Percentiles rank a stretch among this genome's conserved stretches.
These are phyloP conservation scores for Hibiscus syriacus DNA, from an alignment of 345 rosid species.

Conservation along the genomic window DNA sequence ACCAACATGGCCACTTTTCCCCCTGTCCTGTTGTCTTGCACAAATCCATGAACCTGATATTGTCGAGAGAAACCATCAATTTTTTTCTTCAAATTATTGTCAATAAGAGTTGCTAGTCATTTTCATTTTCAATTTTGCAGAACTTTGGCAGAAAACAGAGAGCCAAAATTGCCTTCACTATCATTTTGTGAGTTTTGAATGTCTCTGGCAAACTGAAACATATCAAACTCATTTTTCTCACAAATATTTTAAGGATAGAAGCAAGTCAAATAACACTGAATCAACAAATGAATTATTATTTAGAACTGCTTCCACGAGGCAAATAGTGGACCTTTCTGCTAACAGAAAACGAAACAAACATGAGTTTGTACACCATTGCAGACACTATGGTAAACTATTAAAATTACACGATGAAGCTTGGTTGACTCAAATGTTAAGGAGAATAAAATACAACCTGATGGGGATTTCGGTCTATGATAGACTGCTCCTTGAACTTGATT, in stretches of 20 bases:
- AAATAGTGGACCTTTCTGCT: neutral
- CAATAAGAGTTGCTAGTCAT: neutral
- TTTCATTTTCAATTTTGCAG: neutral
- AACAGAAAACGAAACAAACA: neutral
- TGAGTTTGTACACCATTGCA: neutral
- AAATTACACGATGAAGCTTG: neutral
- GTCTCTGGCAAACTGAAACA: neutral
- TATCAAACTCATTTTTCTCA: neutral
- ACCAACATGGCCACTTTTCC: conserved; percentile 93
- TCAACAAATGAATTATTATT: neutral
- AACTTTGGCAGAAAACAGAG: neutral
- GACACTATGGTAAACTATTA: neutral
- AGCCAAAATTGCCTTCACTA: neutral
- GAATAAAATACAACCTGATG: conserved; percentile 59
- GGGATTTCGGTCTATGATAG: conserved; percentile 93
- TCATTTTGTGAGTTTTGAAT: neutral
- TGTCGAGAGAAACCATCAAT: neutral
- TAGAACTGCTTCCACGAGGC: neutral
- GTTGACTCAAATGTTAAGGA: neutral
- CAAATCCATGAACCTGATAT: conserved; percentile 91
- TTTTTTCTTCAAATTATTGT: neutral
- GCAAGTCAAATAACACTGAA: neutral
- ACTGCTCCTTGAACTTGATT: conserved; percentile 98
- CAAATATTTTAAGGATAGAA: neutral
- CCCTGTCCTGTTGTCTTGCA: conserved; percentile 89